Conservation (phyloP, 257 asterid genomes). For the Lithospermum erythrorhizon region DNA sequence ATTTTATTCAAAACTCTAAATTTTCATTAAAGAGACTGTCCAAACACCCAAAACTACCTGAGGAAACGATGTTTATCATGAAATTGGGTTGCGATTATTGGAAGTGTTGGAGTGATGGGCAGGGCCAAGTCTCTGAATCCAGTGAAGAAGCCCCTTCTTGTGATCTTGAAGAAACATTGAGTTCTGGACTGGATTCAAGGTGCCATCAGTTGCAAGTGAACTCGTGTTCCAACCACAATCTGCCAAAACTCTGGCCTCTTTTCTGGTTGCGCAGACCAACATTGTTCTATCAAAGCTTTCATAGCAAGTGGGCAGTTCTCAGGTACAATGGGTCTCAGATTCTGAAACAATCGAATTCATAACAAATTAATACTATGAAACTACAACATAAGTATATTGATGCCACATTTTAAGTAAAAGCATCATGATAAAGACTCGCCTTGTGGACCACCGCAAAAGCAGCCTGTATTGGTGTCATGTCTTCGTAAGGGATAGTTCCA, state of each 20-base stretch:
- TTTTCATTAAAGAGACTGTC: too few relatives aligned
- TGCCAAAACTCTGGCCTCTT: constrained; percentile 44
- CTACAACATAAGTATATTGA: neutral
- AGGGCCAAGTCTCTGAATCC: constrained; percentile 43
- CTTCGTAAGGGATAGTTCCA: constrained; percentile 30
- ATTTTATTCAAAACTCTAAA: too few relatives aligned
- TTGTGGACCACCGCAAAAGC: constrained; percentile 35
- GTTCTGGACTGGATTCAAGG: constrained; percentile 24
- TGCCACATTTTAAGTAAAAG: neutral
- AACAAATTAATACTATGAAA: neutral
- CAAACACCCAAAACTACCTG: too few relatives aligned
- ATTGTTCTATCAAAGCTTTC: constrained; percentile 31
- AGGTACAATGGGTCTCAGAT: constrained; percentile 27
- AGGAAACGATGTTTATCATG: too few relatives aligned
- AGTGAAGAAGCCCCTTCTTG: constrained; percentile 30
- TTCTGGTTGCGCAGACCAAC: constrained; percentile 36
- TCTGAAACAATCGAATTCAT: constrained; percentile 12
- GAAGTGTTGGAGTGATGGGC: constrained; percentile 23
- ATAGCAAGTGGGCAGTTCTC: constrained; percentile 22
- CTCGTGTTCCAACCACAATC: constrained; percentile 29
- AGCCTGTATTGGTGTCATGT: constrained; percentile 33
- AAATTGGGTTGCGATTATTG: constrained; percentile 24
- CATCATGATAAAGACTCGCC: constrained; percentile 6
- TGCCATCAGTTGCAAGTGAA: constrained; percentile 32
- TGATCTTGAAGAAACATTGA: constrained; percentile 20